These are phyloP conservation scores for Ophiostoma triangulosporum DNA, from an alignment of 2,329 filamentous ascomycete genomes.

Conservation along the genomic window DNA sequence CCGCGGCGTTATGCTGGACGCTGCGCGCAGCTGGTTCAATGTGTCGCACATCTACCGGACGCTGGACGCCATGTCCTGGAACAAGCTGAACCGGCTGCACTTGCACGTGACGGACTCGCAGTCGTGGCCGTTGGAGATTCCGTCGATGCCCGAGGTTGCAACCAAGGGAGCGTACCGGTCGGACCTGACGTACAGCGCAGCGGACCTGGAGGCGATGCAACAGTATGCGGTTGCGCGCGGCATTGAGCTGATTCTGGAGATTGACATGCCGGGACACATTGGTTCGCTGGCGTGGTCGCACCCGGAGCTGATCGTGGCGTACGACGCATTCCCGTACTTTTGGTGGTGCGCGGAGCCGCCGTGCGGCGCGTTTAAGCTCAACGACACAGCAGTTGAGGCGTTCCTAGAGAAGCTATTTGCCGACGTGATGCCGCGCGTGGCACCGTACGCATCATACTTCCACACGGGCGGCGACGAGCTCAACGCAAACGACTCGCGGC, in stretches of 20 bases:
- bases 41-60: constrained; percentile 55
- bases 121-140: constrained; percentile 74
- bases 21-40: constrained; percentile 58
- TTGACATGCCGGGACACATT: constrained; percentile 72
- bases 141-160: constrained; percentile 57
- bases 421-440: constrained; percentile 62
- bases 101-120: constrained; percentile 73
- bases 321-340: constrained; percentile 41
- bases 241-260: constrained; percentile 59
- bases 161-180: constrained; percentile 59
- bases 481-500: constrained; percentile 58
- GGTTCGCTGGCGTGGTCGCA: constrained; percentile 51
- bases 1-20: constrained; percentile 68
- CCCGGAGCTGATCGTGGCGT: constrained; percentile 59
- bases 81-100: constrained; percentile 73
- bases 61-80: constrained; percentile 64
- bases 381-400: constrained; percentile 51
- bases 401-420: constrained; percentile 61
- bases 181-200: constrained; percentile 52
- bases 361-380: constrained; percentile 62
- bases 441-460: constrained; percentile 60
- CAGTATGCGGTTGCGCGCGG: constrained; percentile 55
- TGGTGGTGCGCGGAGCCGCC: constrained; percentile 50
- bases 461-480: constrained; percentile 84
- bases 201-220: constrained; percentile 53